A percentile compares a stretch with the other conserved stretches of the same genome.
phyloP scores from a whole-genome alignment of 2,329 filamentous ascomycete genomes.

The Pyrenochaeta sp. region DNA sequence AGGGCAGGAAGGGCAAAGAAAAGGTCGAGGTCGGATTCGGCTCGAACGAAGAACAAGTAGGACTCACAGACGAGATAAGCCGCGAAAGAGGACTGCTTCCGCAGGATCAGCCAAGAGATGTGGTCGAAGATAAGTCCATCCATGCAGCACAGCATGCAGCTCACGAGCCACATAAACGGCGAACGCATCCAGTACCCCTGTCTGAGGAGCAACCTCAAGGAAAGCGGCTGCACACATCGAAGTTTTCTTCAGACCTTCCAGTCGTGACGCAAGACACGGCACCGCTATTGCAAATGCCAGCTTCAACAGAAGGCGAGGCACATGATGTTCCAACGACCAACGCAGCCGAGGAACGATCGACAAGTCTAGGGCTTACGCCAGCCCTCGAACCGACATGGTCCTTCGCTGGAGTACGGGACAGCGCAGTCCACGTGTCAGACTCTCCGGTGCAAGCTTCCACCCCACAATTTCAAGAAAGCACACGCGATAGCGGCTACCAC shows the following conservation, averaged over 20 bases:
- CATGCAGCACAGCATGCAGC: conserved; percentile 23
- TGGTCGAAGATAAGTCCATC: conserved; percentile 13
- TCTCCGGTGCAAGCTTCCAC: conserved; percentile 49
- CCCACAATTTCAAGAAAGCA: conserved; percentile 34
- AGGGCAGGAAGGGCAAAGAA: conserved; percentile 45
- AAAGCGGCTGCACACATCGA: conserved; percentile 44
- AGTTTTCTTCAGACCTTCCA: conserved; percentile 15
- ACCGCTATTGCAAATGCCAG: not conserved
- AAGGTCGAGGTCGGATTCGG: conserved; percentile 27
- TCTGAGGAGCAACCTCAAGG: conserved; percentile 44
- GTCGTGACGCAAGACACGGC: conserved; percentile 13
- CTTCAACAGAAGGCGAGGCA: conserved; percentile 6
- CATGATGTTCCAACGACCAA: conserved; percentile 2
- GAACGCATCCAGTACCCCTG: conserved; percentile 43
- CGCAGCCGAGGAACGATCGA: conserved; percentile 10
- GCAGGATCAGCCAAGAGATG: conserved; percentile 1
- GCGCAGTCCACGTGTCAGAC: conserved; percentile 56
- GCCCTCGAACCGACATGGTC: conserved; percentile 45
- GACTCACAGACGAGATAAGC: conserved; percentile 1
- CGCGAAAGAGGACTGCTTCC: conserved; percentile 7
- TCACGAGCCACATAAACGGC: conserved; percentile 42
- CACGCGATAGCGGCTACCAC: conserved; percentile 57
- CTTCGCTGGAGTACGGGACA: conserved; percentile 54
- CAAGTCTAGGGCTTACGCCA: conserved; percentile 14
- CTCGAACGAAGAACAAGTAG: conserved; percentile 6